These are phyloP conservation scores for Phytopythium montanum DNA, from an alignment of 352 stramenopile genomes.

Conservation along the genomic window DNA sequence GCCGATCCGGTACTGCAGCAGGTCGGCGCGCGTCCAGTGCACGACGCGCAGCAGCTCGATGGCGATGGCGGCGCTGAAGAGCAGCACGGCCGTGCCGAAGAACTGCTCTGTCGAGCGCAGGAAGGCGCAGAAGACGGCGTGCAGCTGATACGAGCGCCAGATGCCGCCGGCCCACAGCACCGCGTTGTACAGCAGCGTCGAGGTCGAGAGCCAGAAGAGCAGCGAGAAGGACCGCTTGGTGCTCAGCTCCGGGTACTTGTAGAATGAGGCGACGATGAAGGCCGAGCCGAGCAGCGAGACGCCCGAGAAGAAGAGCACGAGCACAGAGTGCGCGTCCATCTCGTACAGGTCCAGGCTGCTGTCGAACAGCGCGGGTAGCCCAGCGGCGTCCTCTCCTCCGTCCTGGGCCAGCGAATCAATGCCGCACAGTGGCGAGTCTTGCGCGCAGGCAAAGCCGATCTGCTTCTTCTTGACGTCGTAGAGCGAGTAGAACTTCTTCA, in stretches of 20 bases:
- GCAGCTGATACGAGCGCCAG: slow-evolving; percentile 26
- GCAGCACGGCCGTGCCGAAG: slow-evolving; percentile 50
- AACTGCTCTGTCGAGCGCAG: slow-evolving; percentile 65
- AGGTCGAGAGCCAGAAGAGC: slow-evolving; percentile 65
- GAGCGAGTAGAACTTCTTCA: slow-evolving; percentile 94
- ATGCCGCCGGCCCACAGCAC: slow-evolving; percentile 58
- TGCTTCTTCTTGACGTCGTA: slow-evolving; percentile 89
- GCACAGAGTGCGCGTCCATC: slow-evolving; percentile 68
- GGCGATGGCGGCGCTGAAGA: slow-evolving; percentile 50
- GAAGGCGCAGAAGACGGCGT: slow-evolving; percentile 46
- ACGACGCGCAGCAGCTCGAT: slow-evolving; percentile 65
- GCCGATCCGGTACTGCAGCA: slow-evolving; percentile 46
- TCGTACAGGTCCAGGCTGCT: slow-evolving; percentile 72
- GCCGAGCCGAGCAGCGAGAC: slow-evolving; percentile 59
- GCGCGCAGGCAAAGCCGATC: slow-evolving; percentile 78
- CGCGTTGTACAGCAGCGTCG: slow-evolving; percentile 54
- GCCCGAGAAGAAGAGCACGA: slow-evolving; percentile 71
- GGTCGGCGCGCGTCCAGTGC: slow-evolving; percentile 43
- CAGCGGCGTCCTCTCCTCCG: slow-evolving; percentile 16
- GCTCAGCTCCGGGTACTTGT: slow-evolving; percentile 53
- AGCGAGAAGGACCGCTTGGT: slow-evolving; percentile 48
- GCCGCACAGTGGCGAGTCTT: slow-evolving; percentile 44
- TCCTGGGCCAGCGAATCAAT: slow-evolving; percentile 19
- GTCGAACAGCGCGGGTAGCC: slow-evolving; percentile 32
- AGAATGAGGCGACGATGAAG: slow-evolving; percentile 68